Base-by-base conservation (phyloP, 306 rosid genomes). In the Psophocarpus tetragonolobus region DNA sequence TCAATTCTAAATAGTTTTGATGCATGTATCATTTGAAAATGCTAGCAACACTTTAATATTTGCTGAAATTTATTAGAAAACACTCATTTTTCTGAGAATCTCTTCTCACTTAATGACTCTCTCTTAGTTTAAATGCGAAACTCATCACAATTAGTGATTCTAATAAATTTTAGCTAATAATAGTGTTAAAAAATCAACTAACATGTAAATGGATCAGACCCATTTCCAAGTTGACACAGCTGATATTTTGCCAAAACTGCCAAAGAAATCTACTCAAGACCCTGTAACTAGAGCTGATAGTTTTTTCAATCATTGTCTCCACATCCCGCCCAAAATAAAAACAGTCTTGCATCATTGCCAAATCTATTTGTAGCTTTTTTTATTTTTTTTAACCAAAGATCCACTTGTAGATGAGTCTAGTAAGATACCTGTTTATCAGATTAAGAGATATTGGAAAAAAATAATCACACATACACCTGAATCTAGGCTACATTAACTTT, bases 151-250 rank as follows among this genome's bases (percentile, higher is more conserved):
- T n/a, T n/a, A n/a, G n/a, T n/a, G n/a, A n/a, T n/a, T n/a, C n/a
- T n/a, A n/a, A n/a, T n/a, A n/a, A n/a, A n/a, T n/a, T n/a, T n/a
- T n/a, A n/a, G n/a, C n/a, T n/a, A n/a, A n/a, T n/a, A n/a, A n/a
- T n/a, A n/a, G n/a, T n/a, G n/a, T n/a, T n/a, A n/a, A 64, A 29
- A 45, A 80, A 66, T 56, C 64, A 74, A 4, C n/a, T 50, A 68
- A 36, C 58, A 75, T 61, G 61, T 36, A 41, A 17, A 68, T 5
- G 29, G 18, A 39, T 54, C n/a, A 35, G 36, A 68, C 58, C 72
- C 14, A 58, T 45, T 73, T 69, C 14, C 15, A 41, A 54, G 21
- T 41, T 14, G 45, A 47, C 15, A 24, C 42, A 8, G 39, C 62
- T 29, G 2, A 11, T 44, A 17, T n/a, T 48, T 24, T 26, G 48